Percentiles rank a stretch among this genome's conserved stretches.
Evolutionary conservation across 2,329 filamentous ascomycete species (phyloP).

Genomic region (Alternaria postmessia): DNA sequence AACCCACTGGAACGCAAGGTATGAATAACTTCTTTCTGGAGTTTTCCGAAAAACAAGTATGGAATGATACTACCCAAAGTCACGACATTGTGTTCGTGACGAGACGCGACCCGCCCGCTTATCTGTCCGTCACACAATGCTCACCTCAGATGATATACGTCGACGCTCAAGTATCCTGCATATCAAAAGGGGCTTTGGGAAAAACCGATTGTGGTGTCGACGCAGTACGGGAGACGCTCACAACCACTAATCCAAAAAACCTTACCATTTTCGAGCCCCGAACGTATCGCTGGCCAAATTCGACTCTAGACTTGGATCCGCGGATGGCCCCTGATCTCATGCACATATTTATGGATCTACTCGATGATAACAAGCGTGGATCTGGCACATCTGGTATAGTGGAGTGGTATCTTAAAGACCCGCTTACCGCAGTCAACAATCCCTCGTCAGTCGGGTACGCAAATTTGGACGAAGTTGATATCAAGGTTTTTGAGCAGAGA

Average conservation of each 20-base stretch:
- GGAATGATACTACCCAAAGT: neutral
- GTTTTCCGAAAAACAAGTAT: neutral
- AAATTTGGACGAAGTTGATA: neutral
- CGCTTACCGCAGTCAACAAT: neutral
- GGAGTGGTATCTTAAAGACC: neutral
- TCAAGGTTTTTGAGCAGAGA: neutral
- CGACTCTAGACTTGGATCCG: neutral
- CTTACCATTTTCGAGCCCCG: neutral
- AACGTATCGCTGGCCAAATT: neutral
- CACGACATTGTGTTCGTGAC: neutral
- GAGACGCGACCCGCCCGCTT: neutral
- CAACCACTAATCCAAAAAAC: neutral
- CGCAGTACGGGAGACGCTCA: neutral
- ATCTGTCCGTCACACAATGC: neutral
- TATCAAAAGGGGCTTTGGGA: neutral
- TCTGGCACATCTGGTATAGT: neutral
- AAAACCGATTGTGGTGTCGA: neutral
- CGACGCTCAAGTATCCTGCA: neutral
- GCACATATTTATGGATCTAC: neutral
- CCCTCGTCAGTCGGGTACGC: neutral
- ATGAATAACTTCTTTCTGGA: neutral
- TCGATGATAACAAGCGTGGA: neutral
- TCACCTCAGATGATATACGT: neutral
- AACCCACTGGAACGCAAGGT: too few species aligned
- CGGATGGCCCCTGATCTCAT: neutral